A percentile compares a stretch with the other conserved stretches of the same genome.
These are phyloP conservation scores for Pyricularia sp. DNA, from an alignment of 2,329 filamentous ascomycete genomes.

Conservation along the genomic window DNA sequence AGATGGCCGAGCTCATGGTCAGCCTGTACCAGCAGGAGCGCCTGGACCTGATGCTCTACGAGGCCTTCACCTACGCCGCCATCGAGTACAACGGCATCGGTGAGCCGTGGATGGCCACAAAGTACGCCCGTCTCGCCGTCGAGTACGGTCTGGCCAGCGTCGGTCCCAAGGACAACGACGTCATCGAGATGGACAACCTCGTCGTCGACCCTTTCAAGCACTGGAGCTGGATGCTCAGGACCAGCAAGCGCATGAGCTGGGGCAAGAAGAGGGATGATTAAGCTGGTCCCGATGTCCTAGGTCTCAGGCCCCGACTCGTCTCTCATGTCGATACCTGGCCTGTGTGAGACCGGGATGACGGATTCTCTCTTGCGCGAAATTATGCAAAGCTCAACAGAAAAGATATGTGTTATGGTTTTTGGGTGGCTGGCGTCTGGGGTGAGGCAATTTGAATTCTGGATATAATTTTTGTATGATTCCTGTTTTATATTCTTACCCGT, in stretches of 20 bases:
- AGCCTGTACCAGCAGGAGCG: constrained; percentile 30
- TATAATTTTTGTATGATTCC: neutral
- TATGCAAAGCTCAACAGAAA: neutral
- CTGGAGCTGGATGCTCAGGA: constrained; percentile 29
- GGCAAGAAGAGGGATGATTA: constrained; percentile 10
- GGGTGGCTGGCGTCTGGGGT: neutral
- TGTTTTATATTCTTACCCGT: neutral
- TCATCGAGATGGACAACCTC: constrained; percentile 23
- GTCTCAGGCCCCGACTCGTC: neutral
- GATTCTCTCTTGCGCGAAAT: neutral
- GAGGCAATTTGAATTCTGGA: neutral
- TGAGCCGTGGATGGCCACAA: constrained; percentile 26
- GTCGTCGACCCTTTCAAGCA: constrained; percentile 25
- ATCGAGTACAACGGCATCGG: constrained; percentile 28
- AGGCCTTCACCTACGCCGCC: constrained; percentile 27
- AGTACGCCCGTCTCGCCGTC: constrained; percentile 27
- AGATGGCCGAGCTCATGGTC: constrained; percentile 29
- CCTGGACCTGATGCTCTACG: constrained; percentile 22
- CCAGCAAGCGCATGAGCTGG: constrained; percentile 21
- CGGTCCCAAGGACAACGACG: constrained; percentile 20
- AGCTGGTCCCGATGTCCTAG: neutral
- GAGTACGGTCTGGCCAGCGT: constrained; percentile 23
- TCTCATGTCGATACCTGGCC: neutral
- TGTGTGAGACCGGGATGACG: neutral
- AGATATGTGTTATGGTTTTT: neutral